Percentiles rank a stretch among this genome's conserved stretches.
Evolutionary conservation across 441 rosid genomes (phyloP).

Genomic region (Mallotus repandus): DNA sequence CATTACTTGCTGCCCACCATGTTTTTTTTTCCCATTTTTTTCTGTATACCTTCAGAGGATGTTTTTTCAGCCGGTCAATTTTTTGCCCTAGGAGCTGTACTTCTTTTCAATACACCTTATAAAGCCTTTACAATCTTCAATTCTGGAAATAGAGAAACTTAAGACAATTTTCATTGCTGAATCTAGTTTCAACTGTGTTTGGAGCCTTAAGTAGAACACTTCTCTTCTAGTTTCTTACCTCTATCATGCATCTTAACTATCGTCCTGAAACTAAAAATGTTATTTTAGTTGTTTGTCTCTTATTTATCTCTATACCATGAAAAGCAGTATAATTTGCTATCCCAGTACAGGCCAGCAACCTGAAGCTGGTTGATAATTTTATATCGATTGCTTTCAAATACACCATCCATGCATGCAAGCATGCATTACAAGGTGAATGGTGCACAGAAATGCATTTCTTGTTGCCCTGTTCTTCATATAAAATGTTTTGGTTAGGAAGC

Average conservation of each 20-base stretch:
- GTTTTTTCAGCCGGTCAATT: background rate
- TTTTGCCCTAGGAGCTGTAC: conserved; percentile 9
- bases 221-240: background rate
- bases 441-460: no score
- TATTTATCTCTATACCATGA: background rate
- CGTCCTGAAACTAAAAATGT: background rate
- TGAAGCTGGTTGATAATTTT: no score
- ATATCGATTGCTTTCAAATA: no score
- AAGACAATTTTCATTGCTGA: no score
- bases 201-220: background rate
- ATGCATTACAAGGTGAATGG: no score
- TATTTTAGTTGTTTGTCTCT: background rate
- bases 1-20: conserved; percentile 7
- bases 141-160: conserved; percentile 6
- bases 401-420: no score
- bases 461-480: no score
- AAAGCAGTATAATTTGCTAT: background rate
- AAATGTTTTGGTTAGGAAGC: no score
- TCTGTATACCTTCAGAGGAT: background rate
- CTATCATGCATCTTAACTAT: background rate
- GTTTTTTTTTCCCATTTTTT: background rate
- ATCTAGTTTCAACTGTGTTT: background rate
- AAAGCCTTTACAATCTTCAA: conserved; percentile 8
- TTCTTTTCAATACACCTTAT: conserved; percentile 3
- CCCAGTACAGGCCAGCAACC: no score